Base-by-base conservation (phyloP, 192 early-diverging fungal genomes). In the Bifiguratus adelaidae region DNA sequence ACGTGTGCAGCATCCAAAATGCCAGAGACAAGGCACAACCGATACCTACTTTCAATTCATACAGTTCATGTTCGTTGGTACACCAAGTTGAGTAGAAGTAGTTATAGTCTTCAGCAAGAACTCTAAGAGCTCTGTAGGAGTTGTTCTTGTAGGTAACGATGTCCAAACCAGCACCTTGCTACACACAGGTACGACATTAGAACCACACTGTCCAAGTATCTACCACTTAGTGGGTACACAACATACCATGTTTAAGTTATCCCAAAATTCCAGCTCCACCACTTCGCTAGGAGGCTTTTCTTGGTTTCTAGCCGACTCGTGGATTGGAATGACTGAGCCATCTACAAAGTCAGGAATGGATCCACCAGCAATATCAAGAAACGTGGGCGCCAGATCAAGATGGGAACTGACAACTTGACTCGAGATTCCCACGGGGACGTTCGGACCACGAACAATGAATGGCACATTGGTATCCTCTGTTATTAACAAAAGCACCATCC, bases 401-500 rank as follows among this genome's bases (percentile, higher is more conserved):
- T 82, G 79, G 0, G 72, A 64, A 8, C 70, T 67, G 7, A 69
- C 60, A 9, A 65, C 54, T 22, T 68, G 56, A 7, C 53, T 58
- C 7, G 56, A 54, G 21, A 56, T 45, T 23, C 57, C 61, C 35
- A 69, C 70, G 7, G 60, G 55, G 27, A 83, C 65, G 13, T 77
- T 77, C 3, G 81, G 81, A 7, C 81, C 81, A 21, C 78, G 71
- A 19, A 78, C 73, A 42, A 76, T 64, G 27, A 78, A 68, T 13
- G 70, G 73, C 19, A 77, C 66, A n/a, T n/a, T n/a, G n/a, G n/a
- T n/a, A n/a, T n/a, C n/a, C 43, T n/a, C n/a, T n/a, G n/a, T n/a
- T n/a, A n/a, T n/a, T n/a, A n/a, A n/a, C n/a, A n/a, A n/a, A n/a
- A n/a, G n/a, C n/a, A 29, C 59, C 55, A 46, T 22, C 46, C 33